Evolutionary conservation across 805 yeast genomes (phyloP), one percentile per base, ranked within the genome.

Genomic region (Lachancea fermentati): DNA sequence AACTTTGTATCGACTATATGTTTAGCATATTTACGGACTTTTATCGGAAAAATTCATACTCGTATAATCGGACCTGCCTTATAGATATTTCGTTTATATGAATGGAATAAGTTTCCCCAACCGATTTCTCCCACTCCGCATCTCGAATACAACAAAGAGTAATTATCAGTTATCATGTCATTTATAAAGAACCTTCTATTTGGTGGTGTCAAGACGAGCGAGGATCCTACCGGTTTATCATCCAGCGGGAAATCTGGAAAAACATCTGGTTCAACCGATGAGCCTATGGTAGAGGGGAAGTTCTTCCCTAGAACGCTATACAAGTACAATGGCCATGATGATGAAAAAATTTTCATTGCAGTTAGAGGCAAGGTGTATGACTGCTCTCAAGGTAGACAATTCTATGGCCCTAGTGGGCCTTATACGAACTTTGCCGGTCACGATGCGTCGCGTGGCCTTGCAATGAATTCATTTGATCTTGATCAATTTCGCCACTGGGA

Each of bases 381-480:
- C 55, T 95, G 87, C 15, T 68, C 85, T 4, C 68, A 70, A 8
- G 95, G 95, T 0, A 76, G 89, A 48, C 75, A 76, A 34, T 89
- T 91, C 58, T 91, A 91, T 62, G 97, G 97, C 0, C 97, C 97
- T 5, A 85, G 91, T 22, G 97, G 97, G 0, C 95, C 96, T 0
- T 91, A 91, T 64, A 79, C 85, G 32, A 86, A 85, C 57, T 91
- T 91, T 70, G 97, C 97, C 0, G 97, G 97, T 1, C 82, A 85
- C 50, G 97, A 91, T 65, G 97, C 97, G 3, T 82, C 94, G 1
- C 71, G 97, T 49, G 97, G 97, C 0, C 72, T 91, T 41, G 96
- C 96, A 1, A 68, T 76, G 52, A 89, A 88, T 62, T 84, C 95
- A 13, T 91, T 89, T 63, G 97, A 88, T 37, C 49, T 68, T 16